phyloP scores from a whole-genome alignment of 305 asterid genomes.

The Rubia balearica region DNA sequence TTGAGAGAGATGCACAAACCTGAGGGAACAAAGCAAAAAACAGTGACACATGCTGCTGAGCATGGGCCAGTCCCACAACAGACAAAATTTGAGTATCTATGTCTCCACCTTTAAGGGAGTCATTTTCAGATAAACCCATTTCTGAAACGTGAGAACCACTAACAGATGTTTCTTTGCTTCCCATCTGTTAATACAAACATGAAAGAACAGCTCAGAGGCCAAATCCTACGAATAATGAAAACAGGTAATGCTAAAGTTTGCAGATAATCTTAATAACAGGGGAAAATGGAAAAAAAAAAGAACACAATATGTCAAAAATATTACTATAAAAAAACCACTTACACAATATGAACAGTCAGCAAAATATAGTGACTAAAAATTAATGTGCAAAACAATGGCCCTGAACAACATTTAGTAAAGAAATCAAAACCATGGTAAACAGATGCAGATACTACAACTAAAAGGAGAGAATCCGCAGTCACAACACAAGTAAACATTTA shows the following conservation, averaged over 20 bases:
- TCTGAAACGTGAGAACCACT: constrained; percentile 88
- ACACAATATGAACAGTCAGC: background rate
- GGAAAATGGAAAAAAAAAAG: background rate
- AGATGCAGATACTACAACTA: background rate
- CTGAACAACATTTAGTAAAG: background rate
- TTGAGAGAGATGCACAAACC: constrained; percentile 22
- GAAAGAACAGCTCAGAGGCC: background rate
- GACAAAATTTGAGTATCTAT: constrained; percentile 47
- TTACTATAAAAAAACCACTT: background rate
- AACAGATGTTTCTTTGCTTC: constrained; percentile 60
- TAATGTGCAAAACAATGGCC: background rate
- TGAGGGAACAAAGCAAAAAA: constrained; percentile 80
- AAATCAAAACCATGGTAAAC: background rate
- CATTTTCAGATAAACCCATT: constrained; percentile 50
- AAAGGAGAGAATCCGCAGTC: background rate
- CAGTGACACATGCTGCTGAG: constrained; percentile 64
- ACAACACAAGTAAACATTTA: too few relatives aligned
- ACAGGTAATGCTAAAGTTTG: background rate
- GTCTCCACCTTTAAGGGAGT: constrained; percentile 31
- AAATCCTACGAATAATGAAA: background rate
- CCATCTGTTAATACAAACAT: constrained; percentile 38
- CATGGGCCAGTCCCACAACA: constrained; percentile 46
- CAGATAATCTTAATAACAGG: background rate
- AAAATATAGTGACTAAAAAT: background rate
- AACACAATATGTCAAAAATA: background rate